Base-by-base conservation (phyloP, 805 yeast species). In the Hanseniaspora mollemarum region DNA sequence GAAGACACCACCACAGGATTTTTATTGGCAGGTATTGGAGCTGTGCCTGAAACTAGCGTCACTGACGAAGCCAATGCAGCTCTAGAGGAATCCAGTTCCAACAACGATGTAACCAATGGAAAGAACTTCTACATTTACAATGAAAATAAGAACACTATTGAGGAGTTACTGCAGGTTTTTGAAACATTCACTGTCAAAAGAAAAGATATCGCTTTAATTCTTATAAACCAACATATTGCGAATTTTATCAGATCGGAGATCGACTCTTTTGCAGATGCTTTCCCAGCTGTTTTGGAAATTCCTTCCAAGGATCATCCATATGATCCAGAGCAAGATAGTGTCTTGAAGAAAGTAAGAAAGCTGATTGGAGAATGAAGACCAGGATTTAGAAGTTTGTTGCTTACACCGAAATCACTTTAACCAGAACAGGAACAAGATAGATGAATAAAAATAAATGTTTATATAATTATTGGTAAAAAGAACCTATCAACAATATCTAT, bases 241-340 rank as follows among this genome's bases (percentile, higher is more conserved):
- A 97, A 92, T 60, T 75, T 78, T 58, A 90, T 92, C 52, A 76
- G 98, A 66, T 73, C 74, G 57, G 74, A 75, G 57, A 87, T 92
- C 42, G 98, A 92, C 60, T 73, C 77, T 43, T 92, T 76, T 68
- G 79, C 94, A 16, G 78, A 80, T 56, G 95, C 98, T 10, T 92
- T 92, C 68, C 98, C 98, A 8, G 96, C 98, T 2, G 78, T 92
- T 43, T 73, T 92, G 62, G 98, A 92, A 69, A 92, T 92, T 55
- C 98, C 98, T 25, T 87, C 96, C 15, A 92, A 92, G 71, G 98
- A 92, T 63, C 97, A 92, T 66, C 97, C 98, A 21, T 92, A 92
- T 66, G 94, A 92, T 66, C 98, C 98, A 19, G 97, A 90, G 66
- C 92, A 90, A 78, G 98, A 92, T 67, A 83, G 95, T 19, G 87